A percentile compares a stretch with the other conserved stretches of the same genome.
Conservation (phyloP, 176 grass and related monocot genomes). For the Ampelocalamus luodianensis region DNA sequence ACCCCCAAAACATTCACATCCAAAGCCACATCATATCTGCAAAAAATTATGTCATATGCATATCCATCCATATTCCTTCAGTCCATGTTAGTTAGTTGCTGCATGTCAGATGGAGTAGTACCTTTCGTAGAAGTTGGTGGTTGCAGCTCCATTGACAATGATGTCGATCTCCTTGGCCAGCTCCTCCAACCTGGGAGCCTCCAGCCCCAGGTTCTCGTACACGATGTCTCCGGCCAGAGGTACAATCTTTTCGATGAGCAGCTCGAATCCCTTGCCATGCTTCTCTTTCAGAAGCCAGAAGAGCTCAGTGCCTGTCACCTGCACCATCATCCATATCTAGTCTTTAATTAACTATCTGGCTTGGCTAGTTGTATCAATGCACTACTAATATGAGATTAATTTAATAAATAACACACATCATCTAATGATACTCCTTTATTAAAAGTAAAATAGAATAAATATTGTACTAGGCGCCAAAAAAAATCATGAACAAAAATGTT, state of each 20-base stretch:
- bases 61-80: neutral
- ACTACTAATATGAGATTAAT: neutral
- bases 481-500: too few species aligned
- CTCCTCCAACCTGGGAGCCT: constrained; percentile 34
- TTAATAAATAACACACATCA: neutral
- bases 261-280: constrained; percentile 54
- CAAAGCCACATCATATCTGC: constrained; percentile 64
- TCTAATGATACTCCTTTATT: neutral
- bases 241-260: constrained; percentile 59
- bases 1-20: constrained; percentile 63
- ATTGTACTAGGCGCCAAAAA: too few species aligned
- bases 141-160: constrained; percentile 80
- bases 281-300: constrained; percentile 67
- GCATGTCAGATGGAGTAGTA: neutral
- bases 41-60: neutral
- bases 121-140: constrained; percentile 82
- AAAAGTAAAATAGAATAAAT: neutral
- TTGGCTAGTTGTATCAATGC: neutral
- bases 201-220: constrained; percentile 59
- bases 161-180: constrained; percentile 58
- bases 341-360: neutral
- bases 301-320: constrained; percentile 69
- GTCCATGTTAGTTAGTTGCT: neutral
- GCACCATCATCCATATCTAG: neutral
- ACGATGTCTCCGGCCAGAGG: constrained; percentile 77